Percentiles rank a stretch among this genome's conserved stretches.
Conservation (phyloP, 345 rosid genomes). For the Arabidopsis suecica region DNA sequence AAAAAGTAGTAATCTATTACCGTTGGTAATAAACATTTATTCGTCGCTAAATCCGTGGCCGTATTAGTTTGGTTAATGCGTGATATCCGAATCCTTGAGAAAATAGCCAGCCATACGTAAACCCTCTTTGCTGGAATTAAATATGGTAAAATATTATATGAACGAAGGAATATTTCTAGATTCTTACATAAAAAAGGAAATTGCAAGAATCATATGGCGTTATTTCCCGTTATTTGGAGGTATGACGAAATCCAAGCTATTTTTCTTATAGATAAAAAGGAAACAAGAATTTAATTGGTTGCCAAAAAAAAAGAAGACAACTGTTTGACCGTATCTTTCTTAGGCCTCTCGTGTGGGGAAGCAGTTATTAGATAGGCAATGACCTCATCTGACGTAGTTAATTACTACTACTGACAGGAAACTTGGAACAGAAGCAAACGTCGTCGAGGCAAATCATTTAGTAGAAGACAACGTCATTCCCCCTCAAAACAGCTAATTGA, state of each 20-base stretch:
- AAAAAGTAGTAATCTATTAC: background rate
- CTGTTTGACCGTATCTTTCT: conserved; percentile 22
- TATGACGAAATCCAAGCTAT: background rate
- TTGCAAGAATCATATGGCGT: background rate
- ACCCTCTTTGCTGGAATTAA: background rate
- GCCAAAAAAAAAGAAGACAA: background rate
- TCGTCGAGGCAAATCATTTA: conserved; percentile 24
- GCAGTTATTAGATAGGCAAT: conserved; percentile 19
- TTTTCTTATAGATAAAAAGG: background rate
- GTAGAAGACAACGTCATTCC: conserved; percentile 32
- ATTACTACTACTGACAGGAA: conserved; percentile 33
- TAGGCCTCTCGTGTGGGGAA: conserved; percentile 22
- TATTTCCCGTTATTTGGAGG: conserved; percentile 23
- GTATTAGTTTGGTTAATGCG: background rate
- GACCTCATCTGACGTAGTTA: conserved; percentile 32
- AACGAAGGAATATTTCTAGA: conserved; percentile 19
- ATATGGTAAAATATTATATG: background rate
- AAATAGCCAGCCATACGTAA: background rate
- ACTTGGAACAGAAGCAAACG: conserved; percentile 39
- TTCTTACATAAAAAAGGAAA: conserved; percentile 7
- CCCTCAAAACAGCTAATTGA: conserved; percentile 12
- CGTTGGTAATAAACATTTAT: background rate
- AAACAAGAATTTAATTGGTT: background rate
- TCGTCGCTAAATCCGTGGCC: background rate
- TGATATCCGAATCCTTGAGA: background rate